Evolutionary conservation across 116 monocot genomes (phyloP).

Genomic region (Dioscorea cayenensis): DNA sequence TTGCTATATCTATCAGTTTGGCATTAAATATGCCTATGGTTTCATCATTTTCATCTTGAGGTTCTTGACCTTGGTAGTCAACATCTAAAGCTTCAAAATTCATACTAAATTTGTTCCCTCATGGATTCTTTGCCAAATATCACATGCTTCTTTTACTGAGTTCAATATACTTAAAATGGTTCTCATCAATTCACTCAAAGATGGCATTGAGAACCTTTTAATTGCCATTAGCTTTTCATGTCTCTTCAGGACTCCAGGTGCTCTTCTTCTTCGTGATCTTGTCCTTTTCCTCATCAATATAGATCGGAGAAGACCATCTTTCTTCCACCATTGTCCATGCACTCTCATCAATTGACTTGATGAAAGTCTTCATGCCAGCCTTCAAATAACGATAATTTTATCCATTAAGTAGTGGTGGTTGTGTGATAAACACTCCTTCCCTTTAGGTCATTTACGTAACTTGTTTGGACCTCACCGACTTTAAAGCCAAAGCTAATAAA

Average conservation of each 20-base stretch:
- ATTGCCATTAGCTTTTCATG: not conserved
- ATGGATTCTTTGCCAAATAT: not conserved
- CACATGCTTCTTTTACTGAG: not conserved
- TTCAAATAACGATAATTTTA: too few relatives aligned
- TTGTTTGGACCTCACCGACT: too few relatives aligned
- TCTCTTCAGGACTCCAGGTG: not conserved
- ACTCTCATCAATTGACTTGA: too few relatives aligned
- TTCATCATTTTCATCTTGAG: not conserved
- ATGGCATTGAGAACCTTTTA: not conserved
- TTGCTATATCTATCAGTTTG: too few relatives aligned
- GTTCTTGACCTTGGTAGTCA: not conserved
- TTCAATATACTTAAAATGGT: not conserved
- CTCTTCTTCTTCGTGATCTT: not conserved
- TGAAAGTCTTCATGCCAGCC: too few relatives aligned
- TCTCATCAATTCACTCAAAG: not conserved
- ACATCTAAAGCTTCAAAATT: not conserved
- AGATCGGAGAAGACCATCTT: not conserved
- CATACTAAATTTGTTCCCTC: not conserved
- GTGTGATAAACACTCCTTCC: not conserved
- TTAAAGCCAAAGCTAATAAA: too few relatives aligned
- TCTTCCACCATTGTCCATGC: not conserved
- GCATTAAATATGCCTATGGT: not conserved
- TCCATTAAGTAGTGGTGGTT: not conserved
- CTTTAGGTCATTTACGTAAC: not conserved
- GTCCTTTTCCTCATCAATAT: not conserved